Percentiles rank a stretch among this genome's conserved stretches.
phyloP scores from a whole-genome alignment of 441 rosid species.

The Gossypium lobatum region DNA sequence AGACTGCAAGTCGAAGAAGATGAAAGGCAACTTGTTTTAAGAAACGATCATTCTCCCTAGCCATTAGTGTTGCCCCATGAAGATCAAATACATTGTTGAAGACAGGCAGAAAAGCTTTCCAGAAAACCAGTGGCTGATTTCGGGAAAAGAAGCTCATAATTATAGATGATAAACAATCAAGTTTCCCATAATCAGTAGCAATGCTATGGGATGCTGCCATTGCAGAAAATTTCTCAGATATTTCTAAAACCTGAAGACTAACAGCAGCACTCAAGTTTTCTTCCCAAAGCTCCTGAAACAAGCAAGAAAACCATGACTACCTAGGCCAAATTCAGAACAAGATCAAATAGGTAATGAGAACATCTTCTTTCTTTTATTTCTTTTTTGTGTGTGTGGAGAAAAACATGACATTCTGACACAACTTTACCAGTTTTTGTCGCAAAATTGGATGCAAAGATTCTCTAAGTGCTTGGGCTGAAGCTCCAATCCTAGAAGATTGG shows the following conservation, averaged over 20 bases:
- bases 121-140: constrained; percentile 87
- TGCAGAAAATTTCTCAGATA: constrained; percentile 79
- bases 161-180: constrained; percentile 88
- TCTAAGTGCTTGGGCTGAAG: constrained; percentile 96
- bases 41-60: constrained; percentile 99
- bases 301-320: constrained; percentile 24
- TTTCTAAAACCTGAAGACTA: constrained; percentile 97
- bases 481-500: constrained; percentile 97
- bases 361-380: background rate
- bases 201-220: constrained; percentile 90
- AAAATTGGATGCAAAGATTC: constrained; percentile 96
- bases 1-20: constrained; percentile 92
- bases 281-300: constrained; percentile 96
- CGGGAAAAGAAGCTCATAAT: constrained; percentile 86
- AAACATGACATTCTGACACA: constrained; percentile 14
- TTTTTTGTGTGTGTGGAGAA: background rate
- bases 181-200: constrained; percentile 97
- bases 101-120: constrained; percentile 86
- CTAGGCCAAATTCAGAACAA: constrained; percentile 10
- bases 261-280: constrained; percentile 97
- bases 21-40: constrained; percentile 95
- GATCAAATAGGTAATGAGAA: constrained; percentile 1
- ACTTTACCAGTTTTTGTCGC: constrained; percentile 86
- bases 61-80: constrained; percentile 95
- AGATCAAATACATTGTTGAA: constrained; percentile 77